Conservation (phyloP, 768 basidiomycete genomes). For the Dioszegia crocea region DNA sequence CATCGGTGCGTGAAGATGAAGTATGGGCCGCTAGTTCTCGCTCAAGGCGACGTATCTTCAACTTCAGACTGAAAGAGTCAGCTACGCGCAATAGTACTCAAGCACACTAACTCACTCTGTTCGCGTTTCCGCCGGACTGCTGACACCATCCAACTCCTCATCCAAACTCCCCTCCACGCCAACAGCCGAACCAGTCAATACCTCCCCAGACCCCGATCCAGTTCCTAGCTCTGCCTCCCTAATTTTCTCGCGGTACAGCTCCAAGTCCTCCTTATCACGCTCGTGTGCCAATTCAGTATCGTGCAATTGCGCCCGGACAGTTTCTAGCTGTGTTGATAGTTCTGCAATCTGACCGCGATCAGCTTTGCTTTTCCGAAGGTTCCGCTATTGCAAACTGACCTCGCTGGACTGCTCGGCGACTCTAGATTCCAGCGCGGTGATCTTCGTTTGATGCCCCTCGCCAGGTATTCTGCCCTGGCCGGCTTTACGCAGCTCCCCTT, state of each 20-base stretch:
- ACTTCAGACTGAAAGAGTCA: slow-evolving; percentile 57
- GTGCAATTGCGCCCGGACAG: slow-evolving; percentile 15
- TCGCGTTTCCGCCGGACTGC: slow-evolving; percentile 81
- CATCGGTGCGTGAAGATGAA: neutral
- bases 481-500: slow-evolving; percentile 85
- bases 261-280: slow-evolving; percentile 77
- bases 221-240: slow-evolving; percentile 70
- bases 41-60: slow-evolving; percentile 75
- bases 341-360: slow-evolving; percentile 61
- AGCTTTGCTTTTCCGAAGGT: neutral
- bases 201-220: slow-evolving; percentile 21
- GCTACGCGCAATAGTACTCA: neutral
- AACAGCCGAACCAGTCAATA: neutral
- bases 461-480: slow-evolving; percentile 79
- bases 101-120: slow-evolving; percentile 31
- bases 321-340: slow-evolving; percentile 65
- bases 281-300: slow-evolving; percentile 57
- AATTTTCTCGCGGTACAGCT: slow-evolving; percentile 83
- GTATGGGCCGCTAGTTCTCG: slow-evolving; percentile 63
- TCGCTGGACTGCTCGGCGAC: slow-evolving; percentile 37
- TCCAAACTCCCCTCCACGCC: slow-evolving; percentile 57
- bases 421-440: slow-evolving; percentile 73
- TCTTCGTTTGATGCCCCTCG: slow-evolving; percentile 86
- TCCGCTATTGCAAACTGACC: slow-evolving; percentile 15
- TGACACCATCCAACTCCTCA: slow-evolving; percentile 71